Conservation (phyloP, 352 stramenopile species). For the Hyaloperonospora arabidopsidis region DNA sequence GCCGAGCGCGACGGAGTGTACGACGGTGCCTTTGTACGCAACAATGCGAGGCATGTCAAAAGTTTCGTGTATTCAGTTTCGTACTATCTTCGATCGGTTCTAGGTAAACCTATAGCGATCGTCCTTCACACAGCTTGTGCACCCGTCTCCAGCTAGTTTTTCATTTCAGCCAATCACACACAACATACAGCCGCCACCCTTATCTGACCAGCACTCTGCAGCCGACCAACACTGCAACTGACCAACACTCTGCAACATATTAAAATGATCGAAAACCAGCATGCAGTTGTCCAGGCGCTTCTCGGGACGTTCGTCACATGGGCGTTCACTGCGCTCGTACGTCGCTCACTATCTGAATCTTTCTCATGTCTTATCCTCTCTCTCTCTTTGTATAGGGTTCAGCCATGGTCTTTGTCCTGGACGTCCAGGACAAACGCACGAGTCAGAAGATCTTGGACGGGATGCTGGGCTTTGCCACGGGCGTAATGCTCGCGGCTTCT, state of each 20-base stretch:
- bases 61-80: background rate
- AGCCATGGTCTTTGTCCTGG: constrained; percentile 75
- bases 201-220: background rate
- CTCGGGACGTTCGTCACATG: constrained; percentile 79
- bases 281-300: constrained; percentile 73
- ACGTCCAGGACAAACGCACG: constrained; percentile 60
- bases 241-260: background rate
- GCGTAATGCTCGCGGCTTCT: constrained; percentile 86
- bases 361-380: background rate
- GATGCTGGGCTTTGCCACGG: constrained; percentile 85
- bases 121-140: too few species aligned
- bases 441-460: constrained; percentile 79
- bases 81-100: too few species aligned
- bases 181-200: too few species aligned
- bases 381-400: constrained; percentile 31
- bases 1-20: constrained; percentile 60
- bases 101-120: too few species aligned
- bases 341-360: constrained; percentile 1
- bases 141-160: too few species aligned
- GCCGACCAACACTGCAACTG: too few species aligned
- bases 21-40: constrained; percentile 71
- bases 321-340: constrained; percentile 71
- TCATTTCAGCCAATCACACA: too few species aligned
- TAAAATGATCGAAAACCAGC: constrained; percentile 63
- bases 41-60: constrained; percentile 24